Evolutionary conservation across 495 filamentous ascomycete genomes (phyloP).

Genomic region (Talaromyces stipitatus): DNA sequence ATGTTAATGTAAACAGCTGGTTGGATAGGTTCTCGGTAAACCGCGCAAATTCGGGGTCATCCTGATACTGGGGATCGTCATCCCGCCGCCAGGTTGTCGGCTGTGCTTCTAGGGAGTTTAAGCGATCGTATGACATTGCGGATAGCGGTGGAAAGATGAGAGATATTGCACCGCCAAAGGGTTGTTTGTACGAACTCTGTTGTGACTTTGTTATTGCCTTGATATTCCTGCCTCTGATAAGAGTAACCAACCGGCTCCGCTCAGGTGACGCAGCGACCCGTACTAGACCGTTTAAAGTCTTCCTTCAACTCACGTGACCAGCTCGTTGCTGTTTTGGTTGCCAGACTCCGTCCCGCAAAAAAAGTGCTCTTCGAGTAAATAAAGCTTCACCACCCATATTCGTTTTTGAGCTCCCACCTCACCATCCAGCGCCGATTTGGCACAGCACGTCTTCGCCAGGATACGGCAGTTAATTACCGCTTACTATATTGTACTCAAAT

Average conservation of each 20-base stretch:
- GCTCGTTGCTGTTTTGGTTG: constrained; percentile 7
- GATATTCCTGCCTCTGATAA: background rate
- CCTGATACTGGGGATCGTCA: constrained; percentile 66
- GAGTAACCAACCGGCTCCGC: background rate
- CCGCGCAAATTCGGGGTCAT: constrained; percentile 87
- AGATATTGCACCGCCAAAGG: no score
- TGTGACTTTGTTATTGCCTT: constrained; percentile 1
- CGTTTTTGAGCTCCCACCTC: background rate
- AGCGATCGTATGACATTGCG: constrained; percentile 87
- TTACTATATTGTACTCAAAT: background rate
- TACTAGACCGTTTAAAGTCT: background rate
- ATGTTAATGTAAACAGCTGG: constrained; percentile 78
- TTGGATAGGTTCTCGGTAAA: constrained; percentile 75
- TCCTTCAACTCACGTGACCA: constrained; percentile 4
- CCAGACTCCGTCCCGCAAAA: constrained; percentile 1
- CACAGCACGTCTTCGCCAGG: background rate
- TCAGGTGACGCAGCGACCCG: constrained; percentile 5
- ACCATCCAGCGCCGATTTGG: background rate
- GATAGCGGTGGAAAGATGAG: background rate
- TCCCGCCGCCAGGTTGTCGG: constrained; percentile 56
- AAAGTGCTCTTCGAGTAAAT: background rate
- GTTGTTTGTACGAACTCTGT: constrained; percentile 7
- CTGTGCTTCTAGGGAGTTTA: constrained; percentile 77
- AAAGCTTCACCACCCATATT: constrained; percentile 1
- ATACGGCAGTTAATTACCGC: background rate